Base-by-base conservation (phyloP, 2,329 filamentous ascomycete species). In the Rosellinia necatrix region DNA sequence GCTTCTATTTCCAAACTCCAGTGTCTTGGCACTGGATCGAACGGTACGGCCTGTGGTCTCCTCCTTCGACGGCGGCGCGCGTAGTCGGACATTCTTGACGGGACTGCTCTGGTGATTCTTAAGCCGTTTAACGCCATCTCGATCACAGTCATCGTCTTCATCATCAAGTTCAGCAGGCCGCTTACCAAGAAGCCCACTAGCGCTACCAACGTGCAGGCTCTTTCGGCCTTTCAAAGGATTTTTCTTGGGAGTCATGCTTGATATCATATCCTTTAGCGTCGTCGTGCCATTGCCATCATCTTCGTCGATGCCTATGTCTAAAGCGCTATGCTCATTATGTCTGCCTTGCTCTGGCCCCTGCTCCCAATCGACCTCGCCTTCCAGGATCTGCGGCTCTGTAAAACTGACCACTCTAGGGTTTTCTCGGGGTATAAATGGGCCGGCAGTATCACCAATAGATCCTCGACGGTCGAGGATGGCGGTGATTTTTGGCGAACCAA, bases 221-320 rank as follows among this genome's bases (percentile, higher is more conserved):
- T 92, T 92, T 35, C 89, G 85, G 12, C 85, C 85, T 53, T 80
- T 85, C 6, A 89, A 64, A 5, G 75, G 72, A 50, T 83, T 86
- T 70, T 91, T 90, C 72, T 89, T 90, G 0, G 90, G 90, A 21
- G 88, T 91, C 60, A 93, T 78, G 53, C 84, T 89, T 58, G 88
- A 81, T 58, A 93, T 93, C 83, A 91, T 87, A 61, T 91, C 88
- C 60, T 84, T 88, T 38, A 93, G 74, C 59, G 85, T 90, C 30
- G 86, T 72, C 0, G 88, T 89, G 2, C 77, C 78, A 60, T 90
- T 87, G 42, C 78, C 81, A 29, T 86, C 83, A 30, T 81, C 79
- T 24, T 69, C 72, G 64, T 82, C 72, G 5, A 74, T 77, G 63
- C 83, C 81, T 27, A 80, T 76, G 64, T 84, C 78, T 17, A 83